Base-by-base conservation (phyloP, 345 rosid genomes). In the Brassica rapa region DNA sequence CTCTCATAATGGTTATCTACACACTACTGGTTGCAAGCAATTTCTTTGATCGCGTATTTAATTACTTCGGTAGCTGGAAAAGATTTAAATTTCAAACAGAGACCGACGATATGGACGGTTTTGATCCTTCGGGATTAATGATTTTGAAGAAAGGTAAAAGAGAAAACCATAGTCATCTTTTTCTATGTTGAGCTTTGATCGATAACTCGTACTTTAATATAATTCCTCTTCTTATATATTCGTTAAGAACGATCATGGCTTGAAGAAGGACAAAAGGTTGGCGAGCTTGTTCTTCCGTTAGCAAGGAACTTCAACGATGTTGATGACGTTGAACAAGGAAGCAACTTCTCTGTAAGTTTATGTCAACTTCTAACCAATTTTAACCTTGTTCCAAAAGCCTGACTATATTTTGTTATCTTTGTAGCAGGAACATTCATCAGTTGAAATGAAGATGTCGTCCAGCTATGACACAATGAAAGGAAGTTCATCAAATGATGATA, bases 1-100 rank as follows among this genome's bases (percentile, higher is more conserved):
- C 99, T 19, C 97, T 96, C 74, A 86, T 96, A 57, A 96, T 96
- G 98, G 99, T 96, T 85, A 77, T 90, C 53, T 96, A 91, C 86
- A 93, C 99, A 41, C 66, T 93, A 53, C 77, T 96, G 85, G 93
- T 96, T 72, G 97, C 95, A 43, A 87, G 97, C 90, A 93, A 91
- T 79, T 96, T 96, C 83, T 96, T 93, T 77, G 88, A 90, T 75
- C 95, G 93, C 35, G 82, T 96, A 68, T 88, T 93, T 37, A 37
- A 8, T 37, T 37, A 91, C 88, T 88, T 96, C 68, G 99, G 98
- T 75, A 90, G 86, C 86, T 96, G 98, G 97, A 96, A 91, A 88
- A 81, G 89, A 83, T 88, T 90, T 77, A 83, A 85, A 66, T 88
- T 91, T 83, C 97, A 88, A 87, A 88, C 92, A 4, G 98, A 93